phyloP scores from a whole-genome alignment of 1,284 basidiomycete species.

The Pseudozyma sp. region DNA sequence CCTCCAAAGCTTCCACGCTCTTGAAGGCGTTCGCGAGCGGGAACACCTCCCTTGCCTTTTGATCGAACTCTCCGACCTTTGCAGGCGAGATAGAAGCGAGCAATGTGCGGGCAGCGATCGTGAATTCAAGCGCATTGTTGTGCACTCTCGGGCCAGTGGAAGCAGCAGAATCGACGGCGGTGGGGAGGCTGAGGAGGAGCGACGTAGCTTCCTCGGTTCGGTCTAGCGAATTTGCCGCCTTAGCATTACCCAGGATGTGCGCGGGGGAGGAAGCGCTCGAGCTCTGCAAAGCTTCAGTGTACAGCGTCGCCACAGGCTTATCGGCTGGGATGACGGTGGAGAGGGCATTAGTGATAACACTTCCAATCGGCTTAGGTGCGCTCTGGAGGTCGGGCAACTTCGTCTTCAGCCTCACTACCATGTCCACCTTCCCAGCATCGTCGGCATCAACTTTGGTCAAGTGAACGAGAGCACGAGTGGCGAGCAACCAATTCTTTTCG shows the following conservation, averaged over 20 bases:
- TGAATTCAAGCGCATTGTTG: slow-evolving; percentile 17
- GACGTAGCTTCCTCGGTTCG: slow-evolving; percentile 22
- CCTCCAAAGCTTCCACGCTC: slow-evolving; percentile 55
- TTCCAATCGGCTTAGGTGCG: slow-evolving; percentile 32
- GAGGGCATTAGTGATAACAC: slow-evolving; percentile 71
- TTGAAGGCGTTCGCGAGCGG: slow-evolving; percentile 70
- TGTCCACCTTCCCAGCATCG: slow-evolving; percentile 79
- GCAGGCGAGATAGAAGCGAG: slow-evolving; percentile 19
- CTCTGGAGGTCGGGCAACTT: slow-evolving; percentile 33
- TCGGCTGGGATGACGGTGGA: slow-evolving; percentile 29
- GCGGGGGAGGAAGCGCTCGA: not conserved
- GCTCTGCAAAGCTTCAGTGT: slow-evolving; percentile 71
- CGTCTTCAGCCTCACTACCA: slow-evolving; percentile 77
- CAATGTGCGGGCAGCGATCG: slow-evolving; percentile 12
- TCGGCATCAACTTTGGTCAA: slow-evolving; percentile 75
- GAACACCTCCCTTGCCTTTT: slow-evolving; percentile 58
- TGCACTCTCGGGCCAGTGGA: not conserved
- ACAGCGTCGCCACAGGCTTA: slow-evolving; percentile 75
- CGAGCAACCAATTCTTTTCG: slow-evolving; percentile 82
- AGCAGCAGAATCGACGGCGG: not conserved
- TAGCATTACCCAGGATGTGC: slow-evolving; percentile 15
- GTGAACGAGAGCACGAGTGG: slow-evolving; percentile 77
- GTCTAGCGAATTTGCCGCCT: slow-evolving; percentile 14
- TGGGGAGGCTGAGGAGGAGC: slow-evolving; percentile 26
- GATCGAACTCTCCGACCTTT: slow-evolving; percentile 54